Evolutionary conservation across 208 protist species (phyloP).

Genomic region (Trypanosomatidae sp.): DNA sequence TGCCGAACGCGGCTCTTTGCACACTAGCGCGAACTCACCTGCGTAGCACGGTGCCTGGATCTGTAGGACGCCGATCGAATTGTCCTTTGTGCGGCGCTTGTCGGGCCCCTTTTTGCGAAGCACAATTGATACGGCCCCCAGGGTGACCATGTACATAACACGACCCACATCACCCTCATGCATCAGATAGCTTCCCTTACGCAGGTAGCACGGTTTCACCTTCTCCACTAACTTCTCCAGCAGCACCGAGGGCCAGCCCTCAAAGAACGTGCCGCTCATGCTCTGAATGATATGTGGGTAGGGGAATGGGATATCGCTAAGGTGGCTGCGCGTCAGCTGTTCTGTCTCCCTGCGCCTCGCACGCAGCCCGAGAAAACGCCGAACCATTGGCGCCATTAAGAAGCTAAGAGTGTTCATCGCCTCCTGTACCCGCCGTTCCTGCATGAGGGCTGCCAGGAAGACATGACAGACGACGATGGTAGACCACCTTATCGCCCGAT

Average conservation of each 20-base stretch:
- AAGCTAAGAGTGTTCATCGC: conserved; percentile 68
- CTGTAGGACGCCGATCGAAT: conserved; percentile 63
- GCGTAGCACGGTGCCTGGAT: conserved; percentile 87
- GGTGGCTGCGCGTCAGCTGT: conserved; percentile 46
- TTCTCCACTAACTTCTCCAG: conserved; percentile 71
- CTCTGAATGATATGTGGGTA: conserved; percentile 72
- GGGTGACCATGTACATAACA: conserved; percentile 89
- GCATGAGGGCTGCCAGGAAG: conserved; percentile 83
- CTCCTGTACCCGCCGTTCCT: conserved; percentile 70
- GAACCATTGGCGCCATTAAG: conserved; percentile 71
- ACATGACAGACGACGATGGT: conserved; percentile 80
- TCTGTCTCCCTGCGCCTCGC: conserved; percentile 31
- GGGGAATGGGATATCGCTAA: conserved; percentile 78
- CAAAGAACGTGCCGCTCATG: conserved; percentile 87
- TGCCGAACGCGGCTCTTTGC: conserved; percentile 83
- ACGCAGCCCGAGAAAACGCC: conserved; percentile 46
- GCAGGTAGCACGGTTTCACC: conserved; percentile 60
- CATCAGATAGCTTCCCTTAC: conserved; percentile 75
- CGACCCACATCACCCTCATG: conserved; percentile 89
- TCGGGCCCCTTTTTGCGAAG: conserved; percentile 62
- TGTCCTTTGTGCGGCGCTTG: conserved; percentile 78
- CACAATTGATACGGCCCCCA: conserved; percentile 66
- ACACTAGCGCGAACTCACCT: conserved; percentile 88
- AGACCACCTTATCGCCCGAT: conserved; percentile 63
- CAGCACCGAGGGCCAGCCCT: conserved; percentile 66